Evolutionary conservation across 2,329 filamentous ascomycete species (phyloP), one percentile per base, ranked within the genome.

Genomic region (Colletotrichum euphorbiae): DNA sequence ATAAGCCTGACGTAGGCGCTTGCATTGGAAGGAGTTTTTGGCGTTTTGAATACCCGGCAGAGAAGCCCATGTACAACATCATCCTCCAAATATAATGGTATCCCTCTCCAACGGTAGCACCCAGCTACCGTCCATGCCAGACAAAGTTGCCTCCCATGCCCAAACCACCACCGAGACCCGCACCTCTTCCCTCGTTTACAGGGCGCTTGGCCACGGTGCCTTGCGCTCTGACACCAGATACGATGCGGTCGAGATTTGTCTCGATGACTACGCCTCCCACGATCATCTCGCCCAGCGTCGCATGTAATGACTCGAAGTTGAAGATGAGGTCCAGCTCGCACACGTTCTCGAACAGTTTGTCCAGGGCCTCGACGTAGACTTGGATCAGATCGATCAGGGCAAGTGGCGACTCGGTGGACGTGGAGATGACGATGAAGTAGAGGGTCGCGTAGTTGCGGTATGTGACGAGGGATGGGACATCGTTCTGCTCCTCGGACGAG

Each of bases 311-410:
- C 85, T 99, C 96, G 74, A 97, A 99, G 78, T 98, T 98, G 84
- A 99, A 99, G 79, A 99, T 99, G 73, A 99, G 86, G 79, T 99
- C 94, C 63, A 99, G 85, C 83, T 99, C 96, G 85, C 96, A 99
- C 9, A 99, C 96, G 78, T 99, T 98, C 82, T 98, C 96, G 77
- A 99, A 99, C 45, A 99, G 85, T 71, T 93, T 90, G 79, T 99
- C 96, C 40, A 99, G 87, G 1, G 95, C 91, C 80, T 99, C 96
- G 71, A 99, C 96, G 75, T 98, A 99, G 69, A 99, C 96, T 80
- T 99, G 96, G 72, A 99, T 98, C 62, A 99, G 84, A 79, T 99
- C 96, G 70, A 99, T 94, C 24, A 99, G 87, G 1, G 96, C 96
- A 3, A 99, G 90, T 0, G 96, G 96, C 1, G 93, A 97, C 80